A percentile compares a stretch with the other conserved stretches of the same genome.
Conservation (phyloP, 257 asterid species). For the Phtheirospermum japonicum region DNA sequence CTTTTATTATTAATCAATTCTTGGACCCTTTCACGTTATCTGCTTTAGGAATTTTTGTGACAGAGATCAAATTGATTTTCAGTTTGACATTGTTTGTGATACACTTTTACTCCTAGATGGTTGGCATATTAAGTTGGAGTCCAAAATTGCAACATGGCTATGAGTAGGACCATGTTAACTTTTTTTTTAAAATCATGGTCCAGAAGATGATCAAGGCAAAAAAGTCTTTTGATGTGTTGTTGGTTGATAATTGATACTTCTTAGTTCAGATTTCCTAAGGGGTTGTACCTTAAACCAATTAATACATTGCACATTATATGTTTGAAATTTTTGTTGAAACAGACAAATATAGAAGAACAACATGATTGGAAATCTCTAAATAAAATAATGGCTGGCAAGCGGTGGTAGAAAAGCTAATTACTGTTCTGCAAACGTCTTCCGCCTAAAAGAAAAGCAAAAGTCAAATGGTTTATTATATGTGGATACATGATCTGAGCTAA, state of each 20-base stretch:
- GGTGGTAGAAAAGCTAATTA: not conserved
- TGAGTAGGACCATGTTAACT: not conserved
- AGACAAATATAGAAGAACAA: too few relatives aligned
- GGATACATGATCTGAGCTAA: too few relatives aligned
- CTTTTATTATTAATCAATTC: constrained; percentile 3
- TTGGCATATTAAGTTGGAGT: constrained; percentile 1
- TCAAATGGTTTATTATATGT: too few relatives aligned
- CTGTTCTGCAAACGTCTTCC: too few relatives aligned
- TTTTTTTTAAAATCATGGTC: not conserved
- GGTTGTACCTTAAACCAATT: not conserved
- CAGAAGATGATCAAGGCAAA: not conserved
- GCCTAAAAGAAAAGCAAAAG: too few relatives aligned
- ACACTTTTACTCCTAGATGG: constrained; percentile 5
- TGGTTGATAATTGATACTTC: not conserved
- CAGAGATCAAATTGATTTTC: not conserved
- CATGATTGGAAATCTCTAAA: too few relatives aligned
- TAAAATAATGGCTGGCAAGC: too few relatives aligned
- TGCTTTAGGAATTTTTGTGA: not conserved
- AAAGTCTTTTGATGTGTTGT: not conserved
- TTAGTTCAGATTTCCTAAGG: not conserved
- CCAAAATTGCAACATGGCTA: not conserved
- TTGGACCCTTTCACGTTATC: constrained; percentile 7
- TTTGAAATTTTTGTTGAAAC: not conserved
- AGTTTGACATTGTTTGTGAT: constrained; percentile 1
- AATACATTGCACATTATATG: not conserved